phyloP scores from a whole-genome alignment of 331 rosid species.

The Saraca asoca region DNA sequence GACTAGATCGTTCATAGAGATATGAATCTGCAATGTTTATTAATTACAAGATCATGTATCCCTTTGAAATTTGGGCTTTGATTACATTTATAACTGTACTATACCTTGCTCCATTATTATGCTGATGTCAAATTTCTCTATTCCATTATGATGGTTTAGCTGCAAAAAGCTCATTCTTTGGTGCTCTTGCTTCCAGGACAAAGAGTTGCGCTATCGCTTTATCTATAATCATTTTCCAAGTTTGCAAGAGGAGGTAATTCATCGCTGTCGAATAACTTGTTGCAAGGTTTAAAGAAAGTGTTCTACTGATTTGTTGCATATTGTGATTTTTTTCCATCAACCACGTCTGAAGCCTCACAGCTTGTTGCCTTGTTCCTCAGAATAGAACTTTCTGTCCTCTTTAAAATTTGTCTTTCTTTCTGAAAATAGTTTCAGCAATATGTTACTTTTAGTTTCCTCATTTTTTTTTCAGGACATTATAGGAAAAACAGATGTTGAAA shows the following conservation, averaged over 20 bases:
- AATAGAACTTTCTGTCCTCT: not conserved
- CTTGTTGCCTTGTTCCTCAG: no score
- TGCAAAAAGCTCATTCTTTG: constrained; percentile 27
- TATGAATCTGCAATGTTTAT: not conserved
- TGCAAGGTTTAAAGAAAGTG: constrained; percentile 38
- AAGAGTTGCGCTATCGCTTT: constrained; percentile 89
- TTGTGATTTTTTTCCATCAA: constrained; percentile 1
- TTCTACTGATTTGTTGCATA: not conserved
- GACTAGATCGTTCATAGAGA: not conserved
- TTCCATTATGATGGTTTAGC: constrained; percentile 14
- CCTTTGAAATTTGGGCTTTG: no score
- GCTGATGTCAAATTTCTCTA: constrained; percentile 9
- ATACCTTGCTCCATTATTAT: constrained; percentile 15
- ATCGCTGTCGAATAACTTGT: constrained; percentile 39
- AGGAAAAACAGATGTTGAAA: constrained; percentile 95
- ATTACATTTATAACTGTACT: not conserved
- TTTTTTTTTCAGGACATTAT: constrained; percentile 73
- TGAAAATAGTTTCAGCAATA: constrained; percentile 1
- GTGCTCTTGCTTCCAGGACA: constrained; percentile 60
- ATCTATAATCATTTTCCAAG: constrained; percentile 98
- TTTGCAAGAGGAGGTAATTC: constrained; percentile 88
- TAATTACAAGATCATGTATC: not conserved
- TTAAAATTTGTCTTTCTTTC: constrained; percentile 23
- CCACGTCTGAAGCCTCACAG: not conserved
- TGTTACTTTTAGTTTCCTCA: not conserved